A percentile compares a stretch with the other conserved stretches of the same genome.
phyloP scores from a whole-genome alignment of 345 rosid genomes.

The Acer campestre region DNA sequence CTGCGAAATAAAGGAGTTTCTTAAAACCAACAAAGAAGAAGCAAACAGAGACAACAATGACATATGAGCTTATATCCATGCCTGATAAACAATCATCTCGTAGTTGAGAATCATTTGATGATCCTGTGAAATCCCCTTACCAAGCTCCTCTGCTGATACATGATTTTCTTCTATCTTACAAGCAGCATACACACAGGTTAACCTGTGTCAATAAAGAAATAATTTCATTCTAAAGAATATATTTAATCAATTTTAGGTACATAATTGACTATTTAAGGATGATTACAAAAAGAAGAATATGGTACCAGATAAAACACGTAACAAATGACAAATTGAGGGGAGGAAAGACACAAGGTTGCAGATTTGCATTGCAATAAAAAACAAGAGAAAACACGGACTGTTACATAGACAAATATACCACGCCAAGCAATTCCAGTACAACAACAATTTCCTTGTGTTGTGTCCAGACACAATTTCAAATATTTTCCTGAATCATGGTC shows the following conservation, averaged over 20 bases:
- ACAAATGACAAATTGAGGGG: not conserved
- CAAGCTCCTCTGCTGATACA: conserved; percentile 99
- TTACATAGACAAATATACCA: not conserved
- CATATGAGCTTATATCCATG: conserved; percentile 36
- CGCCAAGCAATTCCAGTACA: not conserved
- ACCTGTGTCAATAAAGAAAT: conserved; percentile 50
- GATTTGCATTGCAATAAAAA: conserved; percentile 8
- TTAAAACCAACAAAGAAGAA: conserved; percentile 14
- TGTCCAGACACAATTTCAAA: conserved; percentile 7
- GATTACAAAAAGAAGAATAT: not conserved
- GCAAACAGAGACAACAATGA: conserved; percentile 17
- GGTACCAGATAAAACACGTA: not conserved
- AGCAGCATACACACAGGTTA: conserved; percentile 92
- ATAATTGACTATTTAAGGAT: not conserved
- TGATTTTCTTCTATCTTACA: conserved; percentile 99
- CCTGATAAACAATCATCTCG: conserved; percentile 97
- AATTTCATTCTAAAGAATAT: conserved; percentile 14
- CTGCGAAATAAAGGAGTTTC: conserved; percentile 46
- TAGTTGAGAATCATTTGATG: conserved; percentile 96
- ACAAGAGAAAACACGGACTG: not conserved
- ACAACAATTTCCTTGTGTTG: not conserved
- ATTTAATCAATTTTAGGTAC: not conserved
- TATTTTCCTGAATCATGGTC: not conserved
- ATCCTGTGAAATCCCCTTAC: conserved; percentile 96
- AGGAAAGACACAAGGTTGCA: not conserved